Evolutionary conservation across 345 rosid species (phyloP).

Genomic region (Populus ilicifolia): DNA sequence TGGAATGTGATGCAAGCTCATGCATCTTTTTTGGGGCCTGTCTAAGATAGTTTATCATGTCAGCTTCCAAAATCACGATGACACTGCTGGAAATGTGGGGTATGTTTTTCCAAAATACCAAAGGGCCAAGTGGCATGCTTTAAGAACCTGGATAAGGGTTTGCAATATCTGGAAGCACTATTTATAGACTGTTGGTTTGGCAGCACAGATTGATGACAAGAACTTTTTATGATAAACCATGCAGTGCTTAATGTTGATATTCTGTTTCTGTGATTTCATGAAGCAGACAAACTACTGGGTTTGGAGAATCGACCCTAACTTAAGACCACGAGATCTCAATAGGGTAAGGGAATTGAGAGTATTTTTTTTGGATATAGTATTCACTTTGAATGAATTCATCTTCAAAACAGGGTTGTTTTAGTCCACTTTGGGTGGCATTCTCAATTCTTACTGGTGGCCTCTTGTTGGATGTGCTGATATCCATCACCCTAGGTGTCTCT

Average conservation of each 20-base stretch:
- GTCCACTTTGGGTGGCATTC: conserved; percentile 92
- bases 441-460: conserved; percentile 80
- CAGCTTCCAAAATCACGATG: neutral
- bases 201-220: neutral
- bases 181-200: neutral
- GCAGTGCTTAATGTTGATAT: neutral
- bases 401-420: conserved; percentile 59
- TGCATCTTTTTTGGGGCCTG: neutral
- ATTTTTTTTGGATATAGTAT: neutral
- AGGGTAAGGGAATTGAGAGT: conserved; percentile 44
- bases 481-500: conserved; percentile 77
- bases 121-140: too few species aligned
- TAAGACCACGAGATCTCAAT: conserved; percentile 51
- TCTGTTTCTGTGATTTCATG: conserved; percentile 9
- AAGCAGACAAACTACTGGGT: conserved; percentile 70
- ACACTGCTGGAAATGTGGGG: neutral
- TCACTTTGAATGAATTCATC: conserved; percentile 5
- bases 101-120: neutral
- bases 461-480: conserved; percentile 78
- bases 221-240: neutral
- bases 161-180: neutral
- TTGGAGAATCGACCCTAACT: conserved; percentile 72
- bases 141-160: neutral
- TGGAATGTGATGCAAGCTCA: neutral
- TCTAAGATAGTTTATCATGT: neutral